These are phyloP conservation scores for Crepidotus variabilis DNA, from an alignment of 768 basidiomycete species.

Conservation along the genomic window DNA sequence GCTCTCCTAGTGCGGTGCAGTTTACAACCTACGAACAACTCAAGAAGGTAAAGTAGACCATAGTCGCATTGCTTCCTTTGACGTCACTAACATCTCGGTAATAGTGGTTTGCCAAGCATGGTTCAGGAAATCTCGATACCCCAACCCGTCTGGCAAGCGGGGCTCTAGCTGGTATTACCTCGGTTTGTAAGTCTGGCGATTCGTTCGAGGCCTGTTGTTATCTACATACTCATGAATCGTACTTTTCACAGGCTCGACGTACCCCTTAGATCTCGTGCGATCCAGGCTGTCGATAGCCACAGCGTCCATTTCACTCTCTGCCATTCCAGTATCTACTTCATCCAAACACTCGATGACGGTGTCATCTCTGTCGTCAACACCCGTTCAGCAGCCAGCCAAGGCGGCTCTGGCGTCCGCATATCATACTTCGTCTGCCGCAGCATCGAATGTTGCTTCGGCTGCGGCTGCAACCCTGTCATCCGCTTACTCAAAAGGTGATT, in stretches of 20 bases:
- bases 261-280: slow-evolving; percentile 92
- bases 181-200: slow-evolving; percentile 59
- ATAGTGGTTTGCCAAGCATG: slow-evolving; percentile 68
- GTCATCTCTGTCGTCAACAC: slow-evolving; percentile 3
- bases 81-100: slow-evolving; percentile 23
- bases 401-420: slow-evolving; percentile 45
- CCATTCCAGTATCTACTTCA: slow-evolving; percentile 22
- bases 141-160: slow-evolving; percentile 83
- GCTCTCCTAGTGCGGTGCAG: slow-evolving; percentile 62
- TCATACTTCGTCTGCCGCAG: slow-evolving; percentile 47
- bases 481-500: slow-evolving; percentile 45
- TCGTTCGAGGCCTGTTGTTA: not conserved
- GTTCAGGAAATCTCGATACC: slow-evolving; percentile 79
- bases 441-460: slow-evolving; percentile 11
- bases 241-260: slow-evolving; percentile 63
- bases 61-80: slow-evolving; percentile 14
- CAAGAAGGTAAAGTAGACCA: slow-evolving; percentile 57
- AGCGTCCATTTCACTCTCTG: slow-evolving; percentile 46
- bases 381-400: slow-evolving; percentile 19
- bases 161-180: slow-evolving; percentile 90
- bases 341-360: slow-evolving; percentile 19
- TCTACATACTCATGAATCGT: not conserved
- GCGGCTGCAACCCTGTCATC: slow-evolving; percentile 18
- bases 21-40: slow-evolving; percentile 89
- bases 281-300: slow-evolving; percentile 92